Base-by-base conservation (phyloP, 2,329 filamentous ascomycete genomes). In the Fusarium nygamai region DNA sequence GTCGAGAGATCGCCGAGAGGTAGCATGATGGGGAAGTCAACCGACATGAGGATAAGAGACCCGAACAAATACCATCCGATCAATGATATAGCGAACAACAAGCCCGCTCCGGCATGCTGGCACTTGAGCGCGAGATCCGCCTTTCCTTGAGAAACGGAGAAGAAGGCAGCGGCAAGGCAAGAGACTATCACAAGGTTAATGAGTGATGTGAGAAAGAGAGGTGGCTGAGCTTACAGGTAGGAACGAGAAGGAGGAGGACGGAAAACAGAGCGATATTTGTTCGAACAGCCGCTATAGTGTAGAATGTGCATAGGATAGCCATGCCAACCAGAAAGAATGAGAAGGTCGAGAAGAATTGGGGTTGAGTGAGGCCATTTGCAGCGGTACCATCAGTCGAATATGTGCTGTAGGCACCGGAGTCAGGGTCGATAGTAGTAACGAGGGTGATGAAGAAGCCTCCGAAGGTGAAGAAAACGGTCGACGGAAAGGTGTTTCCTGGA, bases 311-410 rank as follows among this genome's bases (percentile, higher is more conserved):
- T 31, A 93, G 81, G 12, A 92, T 78, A 4, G 84, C 87, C 90
- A 92, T 92, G 69, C 85, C 85, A 54, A 93, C 76, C 54, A 90
- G 85, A 82, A 92, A 89, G 83, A 92, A 92, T 38, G 82, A 83
- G 62, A 87, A 86, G 17, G 84, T 86, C 12, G 86, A 83, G 31
- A 85, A 86, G 79, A 88, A 90, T 10, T 83, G 84, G 3, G 81
- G 78, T 5, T 84, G 82, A 5, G 77, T 69, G 8, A 88, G 75
- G 4, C 87, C 87, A 14, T 81, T 80, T 0, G 80, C 79, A 0
- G 80, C 69, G 10, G 67, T 50, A 11, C 78, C 78, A 34, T 78
- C 73, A 9, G 79, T 75, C 1, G 82, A 79, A 43, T 83, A 85
- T 24, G 79, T 68, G 64, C 81, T 84, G 17, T 84, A 84, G 12